These are phyloP conservation scores for Diaporthe velutina DNA, from an alignment of 2,329 filamentous ascomycete genomes.

Conservation along the genomic window DNA sequence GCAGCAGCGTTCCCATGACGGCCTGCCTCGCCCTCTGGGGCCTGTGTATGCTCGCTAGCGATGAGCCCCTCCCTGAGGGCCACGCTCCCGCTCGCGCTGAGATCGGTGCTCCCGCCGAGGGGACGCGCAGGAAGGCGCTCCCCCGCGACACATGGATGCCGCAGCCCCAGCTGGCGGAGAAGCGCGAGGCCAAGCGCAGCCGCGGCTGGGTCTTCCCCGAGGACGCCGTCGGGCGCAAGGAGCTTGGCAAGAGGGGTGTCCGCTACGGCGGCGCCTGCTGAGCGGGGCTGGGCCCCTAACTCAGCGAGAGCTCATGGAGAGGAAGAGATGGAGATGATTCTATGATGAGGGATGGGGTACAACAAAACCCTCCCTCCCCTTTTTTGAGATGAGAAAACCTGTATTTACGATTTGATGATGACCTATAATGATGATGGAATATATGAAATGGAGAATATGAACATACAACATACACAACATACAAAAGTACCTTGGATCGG, in stretches of 20 bases:
- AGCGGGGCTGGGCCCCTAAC: constrained; percentile 14
- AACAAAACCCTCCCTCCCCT: neutral
- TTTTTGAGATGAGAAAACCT: constrained; percentile 16
- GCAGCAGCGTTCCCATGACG: constrained; percentile 65
- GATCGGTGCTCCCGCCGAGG: constrained; percentile 80
- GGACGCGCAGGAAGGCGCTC: constrained; percentile 77
- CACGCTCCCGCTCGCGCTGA: constrained; percentile 76
- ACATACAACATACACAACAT: constrained; percentile 16
- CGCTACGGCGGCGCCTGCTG: constrained; percentile 59
- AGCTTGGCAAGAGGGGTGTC: constrained; percentile 76
- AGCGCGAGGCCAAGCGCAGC: constrained; percentile 79
- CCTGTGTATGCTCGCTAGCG: constrained; percentile 65
- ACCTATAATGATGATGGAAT: constrained; percentile 29
- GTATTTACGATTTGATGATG: constrained; percentile 31
- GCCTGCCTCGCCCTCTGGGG: constrained; percentile 83
- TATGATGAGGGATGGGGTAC: neutral
- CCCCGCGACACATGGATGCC: constrained; percentile 83
- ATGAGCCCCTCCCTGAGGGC: constrained; percentile 51
- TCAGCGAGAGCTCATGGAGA: neutral
- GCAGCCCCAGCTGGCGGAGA: constrained; percentile 78
- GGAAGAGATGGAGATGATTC: constrained; percentile 3
- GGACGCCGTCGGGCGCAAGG: constrained; percentile 78
- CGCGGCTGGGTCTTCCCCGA: constrained; percentile 83
- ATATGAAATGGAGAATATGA: constrained; percentile 26
- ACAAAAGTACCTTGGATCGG: constrained; percentile 1